phyloP scores from a whole-genome alignment of 768 basidiomycete species.

The Hemileccinum impolitum region DNA sequence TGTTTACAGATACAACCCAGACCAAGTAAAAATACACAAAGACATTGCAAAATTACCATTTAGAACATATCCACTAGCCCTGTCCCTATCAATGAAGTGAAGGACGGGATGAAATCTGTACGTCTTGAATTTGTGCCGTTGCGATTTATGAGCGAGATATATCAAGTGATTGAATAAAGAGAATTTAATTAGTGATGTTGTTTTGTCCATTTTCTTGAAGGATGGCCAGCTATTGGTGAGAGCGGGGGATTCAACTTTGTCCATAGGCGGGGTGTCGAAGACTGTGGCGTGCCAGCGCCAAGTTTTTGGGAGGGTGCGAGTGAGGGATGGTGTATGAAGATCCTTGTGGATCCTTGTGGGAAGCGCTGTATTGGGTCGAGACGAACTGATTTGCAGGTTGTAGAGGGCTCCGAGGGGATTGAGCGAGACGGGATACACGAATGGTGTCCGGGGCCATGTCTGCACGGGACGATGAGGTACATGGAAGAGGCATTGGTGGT shows the following conservation, averaged over 20 bases:
- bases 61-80: slow-evolving; percentile 5
- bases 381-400: slow-evolving; percentile 27
- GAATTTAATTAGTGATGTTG: slow-evolving; percentile 12
- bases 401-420: slow-evolving; percentile 20
- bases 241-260: slow-evolving; percentile 1
- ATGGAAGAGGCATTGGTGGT: not conserved
- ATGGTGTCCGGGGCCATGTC: slow-evolving; percentile 39
- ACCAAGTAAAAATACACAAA: slow-evolving; percentile 22
- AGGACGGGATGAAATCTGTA: not conserved
- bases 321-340: not conserved
- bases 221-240: too few species aligned
- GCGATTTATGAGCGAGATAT: slow-evolving; percentile 15
- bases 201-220: not conserved
- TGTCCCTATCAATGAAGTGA: slow-evolving; percentile 9
- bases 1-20: slow-evolving; percentile 22
- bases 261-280: slow-evolving; percentile 12
- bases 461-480: slow-evolving; percentile 18
- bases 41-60: slow-evolving; percentile 1
- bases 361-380: slow-evolving; percentile 1
- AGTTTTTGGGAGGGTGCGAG: slow-evolving; percentile 7
- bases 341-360: slow-evolving; percentile 13
- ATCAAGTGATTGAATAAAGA: slow-evolving; percentile 16
- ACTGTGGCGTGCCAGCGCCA: slow-evolving; percentile 12
- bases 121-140: slow-evolving; percentile 12
- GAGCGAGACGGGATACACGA: slow-evolving; percentile 30